phyloP scores from a whole-genome alignment of 176 grass and related monocot genomes.

The Zoysia japonica region DNA sequence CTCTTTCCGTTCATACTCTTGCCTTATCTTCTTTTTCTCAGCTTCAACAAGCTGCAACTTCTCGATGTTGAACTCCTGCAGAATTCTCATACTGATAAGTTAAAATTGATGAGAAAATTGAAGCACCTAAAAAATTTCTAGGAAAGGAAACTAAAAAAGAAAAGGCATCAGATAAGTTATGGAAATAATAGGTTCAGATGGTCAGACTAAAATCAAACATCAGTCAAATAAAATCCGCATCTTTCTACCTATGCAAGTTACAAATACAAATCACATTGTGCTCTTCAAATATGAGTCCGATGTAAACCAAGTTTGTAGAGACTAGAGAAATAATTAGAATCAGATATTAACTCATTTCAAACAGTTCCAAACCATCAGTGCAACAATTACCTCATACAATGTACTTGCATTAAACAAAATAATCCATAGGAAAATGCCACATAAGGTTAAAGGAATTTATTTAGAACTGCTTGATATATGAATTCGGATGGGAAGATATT shows the following conservation, averaged over 20 bases:
- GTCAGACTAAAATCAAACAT: neutral
- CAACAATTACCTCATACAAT: neutral
- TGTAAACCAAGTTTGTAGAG: neutral
- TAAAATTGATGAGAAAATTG: neutral
- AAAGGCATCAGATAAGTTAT: neutral
- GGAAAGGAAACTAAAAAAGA: neutral
- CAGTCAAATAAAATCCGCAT: neutral
- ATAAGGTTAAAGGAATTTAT: neutral
- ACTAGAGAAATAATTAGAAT: neutral
- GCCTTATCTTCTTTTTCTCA: constrained; percentile 97
- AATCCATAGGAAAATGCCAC: neutral
- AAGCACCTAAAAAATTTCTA: neutral
- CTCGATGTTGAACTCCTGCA: constrained; percentile 99
- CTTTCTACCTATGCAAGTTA: neutral
- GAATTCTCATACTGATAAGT: constrained; percentile 21
- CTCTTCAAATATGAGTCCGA: neutral
- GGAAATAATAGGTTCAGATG: neutral
- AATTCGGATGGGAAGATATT: neutral
- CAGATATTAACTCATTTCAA: neutral
- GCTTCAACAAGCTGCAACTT: constrained; percentile 98
- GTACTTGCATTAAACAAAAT: neutral
- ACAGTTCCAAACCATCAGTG: neutral
- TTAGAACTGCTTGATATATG: neutral
- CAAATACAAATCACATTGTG: neutral
- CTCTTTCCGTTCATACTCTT: constrained; percentile 97